Percentiles rank a stretch among this genome's conserved stretches.
phyloP scores from a whole-genome alignment of 1,284 basidiomycete species.

The Sporisorium reilianum region DNA sequence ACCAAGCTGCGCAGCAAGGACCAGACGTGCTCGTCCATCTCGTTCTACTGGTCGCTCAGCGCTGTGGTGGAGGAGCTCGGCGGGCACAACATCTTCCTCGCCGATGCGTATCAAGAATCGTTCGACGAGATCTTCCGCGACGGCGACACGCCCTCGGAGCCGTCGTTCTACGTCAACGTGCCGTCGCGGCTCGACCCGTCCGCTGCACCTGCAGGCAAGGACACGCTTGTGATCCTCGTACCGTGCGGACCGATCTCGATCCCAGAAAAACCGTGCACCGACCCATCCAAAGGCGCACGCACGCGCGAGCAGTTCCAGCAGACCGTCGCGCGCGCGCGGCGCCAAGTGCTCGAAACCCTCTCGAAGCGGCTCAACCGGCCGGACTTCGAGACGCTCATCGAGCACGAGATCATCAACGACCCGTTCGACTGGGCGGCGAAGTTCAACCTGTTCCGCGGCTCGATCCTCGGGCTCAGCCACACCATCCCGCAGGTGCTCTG shows the following conservation, averaged over 20 bases:
- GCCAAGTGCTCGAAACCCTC: conserved; percentile 59
- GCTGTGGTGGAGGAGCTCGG: conserved; percentile 70
- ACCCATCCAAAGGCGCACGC: conserved; percentile 46
- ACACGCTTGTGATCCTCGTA: conserved; percentile 70
- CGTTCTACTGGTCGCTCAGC: conserved; percentile 74
- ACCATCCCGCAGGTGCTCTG: conserved; percentile 68
- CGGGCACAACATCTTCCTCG: conserved; percentile 71
- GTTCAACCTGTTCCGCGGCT: conserved; percentile 70
- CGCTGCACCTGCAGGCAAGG: conserved; percentile 69
- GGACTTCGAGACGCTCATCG: conserved; percentile 57
- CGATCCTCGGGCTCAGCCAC: conserved; percentile 70
- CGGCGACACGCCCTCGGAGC: conserved; percentile 72
- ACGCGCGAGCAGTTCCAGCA: conserved; percentile 43
- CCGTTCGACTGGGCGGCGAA: conserved; percentile 70
- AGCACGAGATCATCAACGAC: conserved; percentile 61
- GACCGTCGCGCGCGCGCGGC: conserved; percentile 45
- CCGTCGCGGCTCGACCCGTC: conserved; percentile 70
- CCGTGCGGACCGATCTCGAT: conserved; percentile 69
- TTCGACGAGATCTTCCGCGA: conserved; percentile 74
- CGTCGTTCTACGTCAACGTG: conserved; percentile 74
- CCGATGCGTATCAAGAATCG: conserved; percentile 71
- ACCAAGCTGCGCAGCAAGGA: conserved; percentile 61
- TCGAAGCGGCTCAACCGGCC: conserved; percentile 50
- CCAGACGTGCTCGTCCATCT: conserved; percentile 72
- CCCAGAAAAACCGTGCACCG: conserved; percentile 40